phyloP scores from a whole-genome alignment of 129 eudicot species.

The Ambrosia trifida region DNA sequence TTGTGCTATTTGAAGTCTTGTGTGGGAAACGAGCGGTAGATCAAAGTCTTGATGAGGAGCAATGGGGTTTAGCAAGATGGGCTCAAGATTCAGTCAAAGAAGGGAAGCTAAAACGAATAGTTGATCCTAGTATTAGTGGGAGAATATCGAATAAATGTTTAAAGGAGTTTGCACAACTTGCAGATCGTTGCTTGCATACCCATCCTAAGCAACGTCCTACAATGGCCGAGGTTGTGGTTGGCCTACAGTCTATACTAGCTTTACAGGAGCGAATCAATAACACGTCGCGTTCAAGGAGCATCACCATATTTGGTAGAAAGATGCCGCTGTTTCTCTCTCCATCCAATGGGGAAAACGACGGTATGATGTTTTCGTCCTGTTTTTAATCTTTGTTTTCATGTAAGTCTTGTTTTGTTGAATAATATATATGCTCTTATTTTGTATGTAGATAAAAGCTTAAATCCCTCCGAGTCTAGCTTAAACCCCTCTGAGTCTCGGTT shows the following conservation, averaged over 20 bases:
- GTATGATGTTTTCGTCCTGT: not conserved
- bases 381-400: not conserved
- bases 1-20: slow-evolving; percentile 16
- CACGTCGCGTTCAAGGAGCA: not conserved
- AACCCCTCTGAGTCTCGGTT: not conserved
- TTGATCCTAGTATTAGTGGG: slow-evolving; percentile 11
- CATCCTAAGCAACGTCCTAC: slow-evolving; percentile 25
- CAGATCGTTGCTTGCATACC: slow-evolving; percentile 15
- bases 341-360: not conserved
- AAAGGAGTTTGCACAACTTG: slow-evolving; percentile 19
- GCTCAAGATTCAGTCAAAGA: slow-evolving; percentile 25
- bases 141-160: slow-evolving; percentile 2
- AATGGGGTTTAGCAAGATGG: slow-evolving; percentile 23
- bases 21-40: slow-evolving; percentile 22
- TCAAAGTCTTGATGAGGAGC: slow-evolving; percentile 25
- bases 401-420: too few species aligned
- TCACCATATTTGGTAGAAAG: slow-evolving; percentile 6
- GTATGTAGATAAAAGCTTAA: slow-evolving; percentile 6
- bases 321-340: not conserved
- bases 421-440: not conserved
- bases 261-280: not conserved
- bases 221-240: slow-evolving; percentile 11
- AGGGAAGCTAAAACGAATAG: slow-evolving; percentile 19
- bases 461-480: slow-evolving; percentile 2
- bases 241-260: slow-evolving; percentile 22